Percentiles rank a stretch among this genome's conserved stretches.
Evolutionary conservation across 2,329 filamentous ascomycete species (phyloP).

Genomic region (Aureobasidium sp.): DNA sequence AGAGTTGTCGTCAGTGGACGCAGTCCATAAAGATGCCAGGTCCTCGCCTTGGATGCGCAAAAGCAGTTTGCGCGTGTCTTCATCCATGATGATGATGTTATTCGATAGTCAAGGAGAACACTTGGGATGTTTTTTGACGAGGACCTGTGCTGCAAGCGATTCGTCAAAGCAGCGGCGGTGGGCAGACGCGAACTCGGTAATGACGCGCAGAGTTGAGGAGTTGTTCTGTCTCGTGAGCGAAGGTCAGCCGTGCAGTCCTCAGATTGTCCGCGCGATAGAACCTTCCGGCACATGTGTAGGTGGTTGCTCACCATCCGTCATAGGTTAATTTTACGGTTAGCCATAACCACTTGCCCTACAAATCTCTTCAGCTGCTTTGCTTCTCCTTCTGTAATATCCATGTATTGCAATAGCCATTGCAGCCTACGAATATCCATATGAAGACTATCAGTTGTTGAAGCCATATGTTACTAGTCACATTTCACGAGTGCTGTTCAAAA

Average conservation of each 20-base stretch:
- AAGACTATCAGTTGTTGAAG: no score
- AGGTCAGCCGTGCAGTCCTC: neutral
- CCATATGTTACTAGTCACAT: neutral
- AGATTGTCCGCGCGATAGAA: no score
- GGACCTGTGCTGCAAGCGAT: neutral
- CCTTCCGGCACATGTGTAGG: neutral
- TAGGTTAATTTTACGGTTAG: neutral
- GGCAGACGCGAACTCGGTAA: neutral
- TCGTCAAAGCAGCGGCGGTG: no score
- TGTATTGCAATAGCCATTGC: neutral
- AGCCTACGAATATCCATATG: neutral
- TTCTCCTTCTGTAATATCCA: no score
- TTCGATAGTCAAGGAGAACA: neutral
- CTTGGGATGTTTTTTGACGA: neutral
- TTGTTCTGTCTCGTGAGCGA: neutral
- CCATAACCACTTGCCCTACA: no score
- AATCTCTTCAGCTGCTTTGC: no score
- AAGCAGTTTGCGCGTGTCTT: neutral
- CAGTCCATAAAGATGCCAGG: neutral
- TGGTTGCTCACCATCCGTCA: neutral
- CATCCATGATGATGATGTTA: neutral
- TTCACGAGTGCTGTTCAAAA: neutral
- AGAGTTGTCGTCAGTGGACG: neutral
- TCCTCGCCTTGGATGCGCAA: conserved; percentile 1
- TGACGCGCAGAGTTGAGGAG: neutral